These are phyloP conservation scores for Stylosanthes scabra DNA, from an alignment of 331 rosid genomes.

Conservation along the genomic window DNA sequence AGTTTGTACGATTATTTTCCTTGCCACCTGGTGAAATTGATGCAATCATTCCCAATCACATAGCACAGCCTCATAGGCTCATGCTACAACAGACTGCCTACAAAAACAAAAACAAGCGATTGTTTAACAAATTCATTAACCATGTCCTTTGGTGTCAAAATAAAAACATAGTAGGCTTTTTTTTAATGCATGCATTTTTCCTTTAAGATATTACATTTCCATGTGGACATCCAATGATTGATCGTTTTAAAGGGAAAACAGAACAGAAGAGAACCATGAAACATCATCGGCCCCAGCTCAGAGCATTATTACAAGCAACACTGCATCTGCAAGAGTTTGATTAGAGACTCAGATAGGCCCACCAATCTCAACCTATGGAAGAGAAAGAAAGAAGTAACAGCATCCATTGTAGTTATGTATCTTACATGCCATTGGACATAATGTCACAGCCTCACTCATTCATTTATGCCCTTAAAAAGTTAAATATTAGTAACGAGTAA, in stretches of 20 bases:
- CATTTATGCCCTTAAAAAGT: neutral
- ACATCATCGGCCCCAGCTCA: neutral
- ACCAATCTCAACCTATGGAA: conserved; percentile 3
- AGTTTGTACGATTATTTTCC: neutral
- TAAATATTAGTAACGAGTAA: neutral
- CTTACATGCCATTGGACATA: too few species aligned
- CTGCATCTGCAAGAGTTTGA: neutral
- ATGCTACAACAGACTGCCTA: neutral
- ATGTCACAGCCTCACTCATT: too few species aligned
- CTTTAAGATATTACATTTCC: neutral
- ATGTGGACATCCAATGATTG: conserved; percentile 17
- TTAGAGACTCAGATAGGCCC: conserved; percentile 13
- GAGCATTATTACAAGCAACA: neutral
- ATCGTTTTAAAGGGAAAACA: neutral
- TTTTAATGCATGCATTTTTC: conserved; percentile 22
- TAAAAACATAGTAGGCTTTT: neutral
- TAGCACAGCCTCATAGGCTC: neutral
- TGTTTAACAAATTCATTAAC: neutral
- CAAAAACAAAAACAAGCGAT: conserved; percentile 1
- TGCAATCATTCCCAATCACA: neutral
- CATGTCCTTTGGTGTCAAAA: neutral
- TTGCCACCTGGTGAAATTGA: conserved; percentile 13
- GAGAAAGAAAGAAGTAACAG: neutral
- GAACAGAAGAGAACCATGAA: conserved; percentile 20
- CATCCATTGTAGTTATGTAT: neutral